These are phyloP conservation scores for Plasmodium coatneyi DNA, from an alignment of 169 alveolate genomes.

Conservation along the genomic window DNA sequence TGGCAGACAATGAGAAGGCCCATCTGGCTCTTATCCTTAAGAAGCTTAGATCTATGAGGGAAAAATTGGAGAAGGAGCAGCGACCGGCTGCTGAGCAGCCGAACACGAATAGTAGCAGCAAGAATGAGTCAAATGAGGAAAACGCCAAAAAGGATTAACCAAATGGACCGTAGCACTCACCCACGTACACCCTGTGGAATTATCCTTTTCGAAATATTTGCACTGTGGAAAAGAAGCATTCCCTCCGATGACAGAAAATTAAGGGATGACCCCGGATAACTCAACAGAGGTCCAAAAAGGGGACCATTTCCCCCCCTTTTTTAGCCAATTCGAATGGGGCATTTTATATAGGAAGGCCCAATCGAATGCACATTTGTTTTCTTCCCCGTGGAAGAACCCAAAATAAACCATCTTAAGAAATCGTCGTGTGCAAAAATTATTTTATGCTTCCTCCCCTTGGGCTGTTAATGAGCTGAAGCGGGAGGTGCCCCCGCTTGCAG, in stretches of 20 bases:
- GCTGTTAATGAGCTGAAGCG: neutral
- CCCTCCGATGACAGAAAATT: neutral
- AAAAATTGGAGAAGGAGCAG: constrained; percentile 31
- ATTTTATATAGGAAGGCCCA: neutral
- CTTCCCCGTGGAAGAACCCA: neutral
- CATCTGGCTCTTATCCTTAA: constrained; percentile 54
- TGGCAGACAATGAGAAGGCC: constrained; percentile 69
- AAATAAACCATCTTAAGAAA: neutral
- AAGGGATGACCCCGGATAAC: neutral
- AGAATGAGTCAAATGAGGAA: neutral
- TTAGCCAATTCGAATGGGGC: neutral
- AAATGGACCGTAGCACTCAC: neutral
- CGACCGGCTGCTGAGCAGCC: neutral
- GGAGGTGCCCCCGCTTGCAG: neutral
- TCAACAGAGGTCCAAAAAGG: neutral
- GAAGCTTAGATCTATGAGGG: constrained; percentile 33
- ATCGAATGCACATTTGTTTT: neutral
- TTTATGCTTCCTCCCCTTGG: neutral
- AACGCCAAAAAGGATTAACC: neutral
- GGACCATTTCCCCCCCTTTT: neutral
- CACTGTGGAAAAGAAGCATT: neutral
- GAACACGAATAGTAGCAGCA: neutral
- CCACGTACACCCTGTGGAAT: neutral
- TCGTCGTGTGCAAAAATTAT: neutral
- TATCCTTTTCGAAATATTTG: neutral